Base-by-base conservation (phyloP, 768 basidiomycete species). In the Mrakia gelida region DNA sequence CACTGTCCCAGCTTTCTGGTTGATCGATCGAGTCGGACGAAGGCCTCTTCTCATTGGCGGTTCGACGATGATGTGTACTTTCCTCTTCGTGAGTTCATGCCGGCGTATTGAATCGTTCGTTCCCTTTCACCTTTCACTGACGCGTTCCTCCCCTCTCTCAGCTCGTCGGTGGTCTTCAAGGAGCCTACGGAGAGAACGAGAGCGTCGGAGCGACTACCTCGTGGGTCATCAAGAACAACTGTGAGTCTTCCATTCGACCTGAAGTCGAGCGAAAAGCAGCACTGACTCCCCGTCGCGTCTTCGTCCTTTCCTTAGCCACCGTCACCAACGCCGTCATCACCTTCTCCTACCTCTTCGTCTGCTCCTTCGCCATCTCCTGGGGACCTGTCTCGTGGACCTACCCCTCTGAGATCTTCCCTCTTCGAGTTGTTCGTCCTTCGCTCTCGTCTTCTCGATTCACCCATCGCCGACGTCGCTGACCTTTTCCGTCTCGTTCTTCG, bases 1-100 rank as follows among this genome's bases (percentile, higher is more conserved):
- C 11, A 80, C 79, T 5, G 56, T 79, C 23, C 80, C 79, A 86
- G 87, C 87, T 0, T 87, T 88, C 80, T 79, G 87, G 81, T 92
- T 89, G 85, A 91, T 92, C 81, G 92, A 93, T 83, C 87, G 86
- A 84, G 92, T 91, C 90, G 92, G 92, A 77, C 90, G 92, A 59
- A 88, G 91, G 28, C 91, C 92, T 10, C 90, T 92, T 87, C 86
- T 93, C 2, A 85, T 93, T 76, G 61, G 43, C 21, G 79, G 77
- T 26, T 74, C 77, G 0, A 52, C 73, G 38, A 45, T 63, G 28
- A 81, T 92, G 92, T 90, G 90, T 71, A 89, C 90, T 87, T 92
- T 88, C 87, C 87, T 92, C 80, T 90, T 86, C 86, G 88, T 59
- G 59, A 59, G 59, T 59, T 8, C 3, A 56, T 23, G 11, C 18